These are phyloP conservation scores for Vitis hybrid DNA, from an alignment of 177 flowering plant genomes.

Conservation along the genomic window DNA sequence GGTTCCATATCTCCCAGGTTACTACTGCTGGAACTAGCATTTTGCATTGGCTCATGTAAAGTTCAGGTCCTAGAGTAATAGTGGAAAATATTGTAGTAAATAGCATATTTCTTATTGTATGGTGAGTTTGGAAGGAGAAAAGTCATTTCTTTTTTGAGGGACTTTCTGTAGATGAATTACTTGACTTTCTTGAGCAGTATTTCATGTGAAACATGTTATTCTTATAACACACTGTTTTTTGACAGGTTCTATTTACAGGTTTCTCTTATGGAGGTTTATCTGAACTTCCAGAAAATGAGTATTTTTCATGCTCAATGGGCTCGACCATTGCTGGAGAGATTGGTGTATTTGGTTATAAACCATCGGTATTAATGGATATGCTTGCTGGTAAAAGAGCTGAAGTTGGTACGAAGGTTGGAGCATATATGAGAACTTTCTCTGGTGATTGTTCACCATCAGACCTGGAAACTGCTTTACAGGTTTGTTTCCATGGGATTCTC, in stretches of 20 bases:
- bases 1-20: no score
- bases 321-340: slow-evolving; percentile 97
- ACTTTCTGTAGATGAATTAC: not conserved
- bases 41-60: no score
- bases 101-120: no score
- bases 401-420: slow-evolving; percentile 83
- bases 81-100: no score
- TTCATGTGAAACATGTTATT: not conserved
- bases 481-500: slow-evolving; percentile 23
- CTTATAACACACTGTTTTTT: slow-evolving; percentile 13
- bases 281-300: slow-evolving; percentile 78
- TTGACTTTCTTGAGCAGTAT: not conserved
- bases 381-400: slow-evolving; percentile 98
- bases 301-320: slow-evolving; percentile 83
- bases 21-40: no score
- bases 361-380: slow-evolving; percentile 87
- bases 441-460: slow-evolving; percentile 98
- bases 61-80: no score
- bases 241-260: slow-evolving; percentile 87
- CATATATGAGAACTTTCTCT: slow-evolving; percentile 88
- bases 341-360: slow-evolving; percentile 91
- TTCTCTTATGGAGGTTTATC: slow-evolving; percentile 93
- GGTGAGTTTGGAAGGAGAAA: no score
- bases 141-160: no score
- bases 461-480: slow-evolving; percentile 98